Base-by-base conservation (phyloP, 257 asterid genomes). In the Ehretia macrophylla region DNA sequence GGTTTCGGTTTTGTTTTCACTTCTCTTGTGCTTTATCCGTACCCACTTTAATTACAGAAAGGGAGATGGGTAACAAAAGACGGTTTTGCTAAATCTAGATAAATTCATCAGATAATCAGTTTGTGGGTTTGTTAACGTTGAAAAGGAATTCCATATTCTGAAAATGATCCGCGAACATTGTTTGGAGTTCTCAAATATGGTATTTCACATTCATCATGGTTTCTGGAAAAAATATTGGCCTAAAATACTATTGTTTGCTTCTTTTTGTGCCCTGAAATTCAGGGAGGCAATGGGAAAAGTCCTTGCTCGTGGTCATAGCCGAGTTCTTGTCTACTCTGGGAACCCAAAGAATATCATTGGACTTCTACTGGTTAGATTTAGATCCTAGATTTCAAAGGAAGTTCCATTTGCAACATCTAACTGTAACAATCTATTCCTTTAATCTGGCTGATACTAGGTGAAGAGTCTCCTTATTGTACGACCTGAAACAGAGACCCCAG, bases 211-310 rank as follows among this genome's bases (percentile, higher is more conserved):
- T n/a, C n/a, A n/a, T n/a, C n/a, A n/a, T n/a, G n/a, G n/a, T n/a
- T n/a, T n/a, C n/a, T n/a, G n/a, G n/a, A 35, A 19, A 20, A 12
- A 40, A 32, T 17, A 10, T 8, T 62, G 14, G 42, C 55, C 50
- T 45, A 21, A 14, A n/a, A n/a, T n/a, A n/a, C n/a, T n/a, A n/a
- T n/a, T n/a, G n/a, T n/a, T 16, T 19, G 21, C 23, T 13, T 48
- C 22, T 55, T 42, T 58, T 62, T 55, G 49, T 67, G 58, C 21
- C 32, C 14, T 52, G 8, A 20, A 22, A 11, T 52, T 59, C 71
- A 86, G 97, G 97, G 97, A 90, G 73, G 97, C 90, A 53, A 81
- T 86, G 85, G 92, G 95, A 54, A 86, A 85, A 78, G 61, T 90
- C 64, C 83, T 90, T 62, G 90, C 96, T 66, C 87, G 96, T 44